Evolutionary conservation across 176 grass and related monocot species (phyloP).

Genomic region (Canna indica): DNA sequence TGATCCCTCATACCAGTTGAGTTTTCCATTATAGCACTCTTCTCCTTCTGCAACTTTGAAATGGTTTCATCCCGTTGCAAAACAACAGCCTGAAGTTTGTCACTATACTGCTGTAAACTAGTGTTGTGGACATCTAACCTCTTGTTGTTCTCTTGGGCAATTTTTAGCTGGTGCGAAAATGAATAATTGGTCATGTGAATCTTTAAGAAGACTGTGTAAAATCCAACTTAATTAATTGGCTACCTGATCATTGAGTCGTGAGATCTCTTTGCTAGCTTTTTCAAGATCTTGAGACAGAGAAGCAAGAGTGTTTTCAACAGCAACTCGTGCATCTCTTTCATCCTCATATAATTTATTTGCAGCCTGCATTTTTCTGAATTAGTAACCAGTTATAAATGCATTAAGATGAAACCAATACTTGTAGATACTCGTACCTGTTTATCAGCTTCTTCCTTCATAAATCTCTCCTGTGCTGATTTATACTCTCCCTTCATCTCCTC

Average conservation of each 20-base stretch:
- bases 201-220: background rate
- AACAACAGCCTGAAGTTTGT: constrained; percentile 77
- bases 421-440: constrained; percentile 38
- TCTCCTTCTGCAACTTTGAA: constrained; percentile 70
- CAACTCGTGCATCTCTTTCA: constrained; percentile 41
- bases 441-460: constrained; percentile 46
- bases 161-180: constrained; percentile 58
- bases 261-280: constrained; percentile 48
- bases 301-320: constrained; percentile 31
- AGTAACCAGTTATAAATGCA: constrained; percentile 1
- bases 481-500: constrained; percentile 31
- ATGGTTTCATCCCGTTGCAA: constrained; percentile 53
- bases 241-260: constrained; percentile 73
- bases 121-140: constrained; percentile 71
- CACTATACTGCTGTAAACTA: constrained; percentile 89
- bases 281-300: constrained; percentile 47
- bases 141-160: constrained; percentile 70
- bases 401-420: background rate
- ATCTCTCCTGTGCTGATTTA: constrained; percentile 38
- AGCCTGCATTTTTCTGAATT: constrained; percentile 25
- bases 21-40: constrained; percentile 67
- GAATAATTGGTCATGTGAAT: constrained; percentile 8
- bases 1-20: constrained; percentile 48
- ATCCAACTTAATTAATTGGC: background rate
- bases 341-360: constrained; percentile 46